A percentile compares a stretch with the other conserved stretches of the same genome.
Conservation (phyloP, 2,329 filamentous ascomycete genomes). For the Botrytis tulipae region DNA sequence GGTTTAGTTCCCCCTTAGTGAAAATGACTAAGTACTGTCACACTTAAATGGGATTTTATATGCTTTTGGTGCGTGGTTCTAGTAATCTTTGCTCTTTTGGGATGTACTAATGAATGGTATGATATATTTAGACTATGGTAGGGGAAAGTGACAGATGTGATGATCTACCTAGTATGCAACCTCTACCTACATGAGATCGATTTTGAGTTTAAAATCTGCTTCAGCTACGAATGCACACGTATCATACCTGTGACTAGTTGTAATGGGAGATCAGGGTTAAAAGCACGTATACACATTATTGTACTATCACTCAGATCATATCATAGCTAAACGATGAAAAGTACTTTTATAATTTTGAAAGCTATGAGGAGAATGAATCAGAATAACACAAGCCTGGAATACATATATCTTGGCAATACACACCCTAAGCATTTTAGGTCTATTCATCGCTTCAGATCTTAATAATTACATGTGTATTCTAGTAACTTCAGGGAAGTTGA, state of each 20-base stretch:
- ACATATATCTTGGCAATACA: not conserved
- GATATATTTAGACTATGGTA: not conserved
- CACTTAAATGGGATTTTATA: not conserved
- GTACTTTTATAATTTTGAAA: not conserved
- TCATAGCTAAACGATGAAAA: not conserved
- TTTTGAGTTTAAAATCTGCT: not conserved
- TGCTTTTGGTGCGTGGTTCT: no score
- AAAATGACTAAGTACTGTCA: not conserved
- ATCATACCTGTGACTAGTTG: not conserved
- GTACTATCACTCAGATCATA: not conserved
- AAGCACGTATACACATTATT: not conserved
- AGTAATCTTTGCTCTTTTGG: not conserved
- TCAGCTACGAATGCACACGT: not conserved
- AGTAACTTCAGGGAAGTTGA: not conserved
- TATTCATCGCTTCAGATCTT: not conserved
- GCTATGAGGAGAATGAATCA: not conserved
- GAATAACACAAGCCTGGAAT: not conserved
- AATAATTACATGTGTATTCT: not conserved
- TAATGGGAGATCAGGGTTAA: not conserved
- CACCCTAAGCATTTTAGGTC: not conserved
- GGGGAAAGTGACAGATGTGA: not conserved
- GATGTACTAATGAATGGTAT: not conserved
- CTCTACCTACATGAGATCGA: not conserved
- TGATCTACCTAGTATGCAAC: not conserved
- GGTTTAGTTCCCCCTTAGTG: not conserved